Evolutionary conservation across 768 basidiomycete species (phyloP).

Genomic region (Nevesoporus exiguus): DNA sequence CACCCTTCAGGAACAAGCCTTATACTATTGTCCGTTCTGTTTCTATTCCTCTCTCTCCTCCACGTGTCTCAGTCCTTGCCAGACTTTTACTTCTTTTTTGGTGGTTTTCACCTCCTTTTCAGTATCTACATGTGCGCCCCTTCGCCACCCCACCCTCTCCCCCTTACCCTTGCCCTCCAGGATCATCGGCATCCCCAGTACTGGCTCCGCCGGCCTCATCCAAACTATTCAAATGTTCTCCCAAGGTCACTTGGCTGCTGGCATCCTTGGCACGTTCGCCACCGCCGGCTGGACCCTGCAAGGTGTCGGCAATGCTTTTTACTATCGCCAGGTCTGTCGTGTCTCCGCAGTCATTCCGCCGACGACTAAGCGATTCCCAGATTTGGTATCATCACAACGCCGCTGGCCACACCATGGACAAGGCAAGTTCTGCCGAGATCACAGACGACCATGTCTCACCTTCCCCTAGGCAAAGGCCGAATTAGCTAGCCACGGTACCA

Average conservation of each 20-base stretch:
- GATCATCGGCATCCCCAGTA: slow-evolving; percentile 94
- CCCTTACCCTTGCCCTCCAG: slow-evolving; percentile 40
- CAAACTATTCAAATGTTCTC: slow-evolving; percentile 84
- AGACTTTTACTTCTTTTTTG: slow-evolving; percentile 98
- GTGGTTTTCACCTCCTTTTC: slow-evolving; percentile 91
- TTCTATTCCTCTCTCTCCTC: slow-evolving; percentile 11
- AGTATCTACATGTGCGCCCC: slow-evolving; percentile 80
- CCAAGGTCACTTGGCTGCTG: slow-evolving; percentile 70
- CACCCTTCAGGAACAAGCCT: slow-evolving; percentile 71
- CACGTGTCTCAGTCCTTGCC: slow-evolving; percentile 10
- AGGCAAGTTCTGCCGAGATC: slow-evolving; percentile 44
- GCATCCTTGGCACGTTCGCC: slow-evolving; percentile 74
- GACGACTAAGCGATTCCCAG: slow-evolving; percentile 34
- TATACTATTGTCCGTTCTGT: slow-evolving; percentile 79
- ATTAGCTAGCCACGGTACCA: slow-evolving; percentile 79
- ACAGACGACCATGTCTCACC: slow-evolving; percentile 4
- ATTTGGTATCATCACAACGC: slow-evolving; percentile 77
- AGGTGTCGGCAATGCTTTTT: slow-evolving; percentile 75
- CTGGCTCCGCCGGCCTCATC: slow-evolving; percentile 93
- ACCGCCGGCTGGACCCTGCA: slow-evolving; percentile 88
- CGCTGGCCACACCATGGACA: slow-evolving; percentile 85
- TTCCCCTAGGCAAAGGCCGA: slow-evolving; percentile 71
- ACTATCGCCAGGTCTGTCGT: slow-evolving; percentile 66
- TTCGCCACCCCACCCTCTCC: neutral
- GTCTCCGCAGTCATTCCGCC: slow-evolving; percentile 11